Base-by-base conservation (phyloP, 768 basidiomycete species). In the Lentinus tigrinus region DNA sequence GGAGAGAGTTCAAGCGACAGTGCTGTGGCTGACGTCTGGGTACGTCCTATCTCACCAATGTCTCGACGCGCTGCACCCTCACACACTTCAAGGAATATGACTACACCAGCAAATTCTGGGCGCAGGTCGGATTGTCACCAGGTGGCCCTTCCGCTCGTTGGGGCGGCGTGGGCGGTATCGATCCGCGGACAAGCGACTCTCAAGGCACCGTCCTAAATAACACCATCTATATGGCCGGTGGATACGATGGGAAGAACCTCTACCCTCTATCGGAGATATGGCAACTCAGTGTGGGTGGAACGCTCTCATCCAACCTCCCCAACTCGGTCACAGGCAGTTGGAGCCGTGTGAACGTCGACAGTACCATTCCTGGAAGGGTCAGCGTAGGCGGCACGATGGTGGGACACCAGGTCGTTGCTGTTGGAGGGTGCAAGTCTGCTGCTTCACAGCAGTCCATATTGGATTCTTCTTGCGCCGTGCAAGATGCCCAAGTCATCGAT, bases 61-160 rank as follows among this genome's bases (percentile, higher is more conserved):
- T 43, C 27, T n/a, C 53, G 42, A 50, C 52, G 47, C 28, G 55
- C 23, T 58, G 69, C 40, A 55, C 39, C 54, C 24, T 28, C 34
- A 69, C 36, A 5, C 34, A 43, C 38, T 47, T n/a, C 24, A 65
- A 91, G 89, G 89, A 91, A 73, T 93, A 78, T 65, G 88, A 91
- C 70, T 92, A 85, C 65, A 80, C 69, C 56, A 86, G 85, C 64
- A 77, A 90, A 56, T 93, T 93, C 67, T 93, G 91, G 91, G 78
- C 85, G 0, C 63, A 81, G 65, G 82, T 91, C 34, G 62, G 60
- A 17, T 63, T 88, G 4, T 75, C 82, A 11, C 68, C 80, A 19
- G 78, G 77, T 24, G 75, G 78, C 5, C 91, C 91, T 34, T 75
- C 84, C 24, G 68, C 86, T 51, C 79, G 88, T 21, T 91, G 83